Base-by-base conservation (phyloP, 306 rosid species). In the Morella rubra region DNA sequence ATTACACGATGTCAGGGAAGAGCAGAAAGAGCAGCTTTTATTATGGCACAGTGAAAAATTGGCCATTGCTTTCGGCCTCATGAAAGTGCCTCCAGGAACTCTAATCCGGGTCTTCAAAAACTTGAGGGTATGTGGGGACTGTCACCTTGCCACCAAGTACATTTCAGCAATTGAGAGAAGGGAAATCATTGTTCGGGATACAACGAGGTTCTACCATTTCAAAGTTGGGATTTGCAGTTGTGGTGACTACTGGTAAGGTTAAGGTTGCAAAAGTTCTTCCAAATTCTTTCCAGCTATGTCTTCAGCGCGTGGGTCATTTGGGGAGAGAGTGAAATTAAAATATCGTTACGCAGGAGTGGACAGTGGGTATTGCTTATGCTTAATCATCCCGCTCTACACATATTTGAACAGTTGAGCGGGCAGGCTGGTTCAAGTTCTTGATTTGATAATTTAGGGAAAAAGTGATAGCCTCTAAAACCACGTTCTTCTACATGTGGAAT, bases 71-170 rank as follows among this genome's bases (percentile, higher is more conserved):
- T 89, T 85, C 10, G 97, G 97, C 73, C 88, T 93, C 75, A 42
- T 93, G n/a, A 87, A 87, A 64, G 76, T 84, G 74, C 87, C 93
- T 11, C 40, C 60, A 5, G 93, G 89, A 53, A 78, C 74, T 76
- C 93, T 90, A 44, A 89, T 93, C 53, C 86, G 92, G 37, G 88
- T 93, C 52, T 91, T 93, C 62, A 93, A 91, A 64, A 93, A 93
- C 90, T 81, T 87, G 87, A 91, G 98, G 83, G 87, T 93, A 11
- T 89, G 96, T 81, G 98, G 98, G 58, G 97, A 91, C 83, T 93
- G 98, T 76, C 98, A 93, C 78, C 66, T 79, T 47, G 97, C 98
- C 46, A 83, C 81, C 56, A 93, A 89, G 89, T 89, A 89, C 78
- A 88, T 93, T 52, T 93, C 98, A 75, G 89, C 88, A 37, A 87